These are phyloP conservation scores for Capsella bursapastoris DNA, from an alignment of 345 rosid genomes.

Conservation along the genomic window DNA sequence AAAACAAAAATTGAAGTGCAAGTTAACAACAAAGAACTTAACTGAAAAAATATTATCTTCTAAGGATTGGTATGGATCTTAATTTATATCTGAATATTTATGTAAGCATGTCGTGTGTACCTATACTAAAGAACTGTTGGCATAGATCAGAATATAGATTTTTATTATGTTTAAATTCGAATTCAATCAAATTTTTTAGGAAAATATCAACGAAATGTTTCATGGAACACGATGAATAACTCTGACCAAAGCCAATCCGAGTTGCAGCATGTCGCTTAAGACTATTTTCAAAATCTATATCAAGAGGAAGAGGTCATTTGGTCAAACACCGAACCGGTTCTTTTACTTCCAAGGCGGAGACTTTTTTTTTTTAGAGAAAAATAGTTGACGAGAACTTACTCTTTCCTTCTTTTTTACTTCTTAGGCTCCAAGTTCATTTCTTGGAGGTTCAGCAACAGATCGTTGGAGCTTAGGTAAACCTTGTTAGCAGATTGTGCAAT, in stretches of 20 bases:
- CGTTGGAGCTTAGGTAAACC: conserved; percentile 73
- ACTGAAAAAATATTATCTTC: background rate
- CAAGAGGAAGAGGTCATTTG: conserved; percentile 13
- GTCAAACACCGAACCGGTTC: conserved; percentile 15
- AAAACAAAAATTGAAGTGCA: background rate
- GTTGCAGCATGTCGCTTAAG: conserved; percentile 5
- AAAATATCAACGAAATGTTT: conserved; percentile 37
- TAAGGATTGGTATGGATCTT: background rate
- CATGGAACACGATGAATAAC: conserved; percentile 17
- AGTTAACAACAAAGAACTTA: background rate
- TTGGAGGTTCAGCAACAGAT: conserved; percentile 83
- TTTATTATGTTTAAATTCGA: conserved; percentile 8
- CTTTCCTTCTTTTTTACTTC: conserved; percentile 44
- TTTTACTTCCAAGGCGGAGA: background rate
- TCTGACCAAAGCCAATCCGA: conserved; percentile 15
- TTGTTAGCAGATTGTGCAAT: conserved; percentile 74
- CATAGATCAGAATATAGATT: background rate
- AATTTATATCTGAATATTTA: background rate
- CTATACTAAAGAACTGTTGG: background rate
- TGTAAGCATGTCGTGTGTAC: background rate
- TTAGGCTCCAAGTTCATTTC: conserved; percentile 64
- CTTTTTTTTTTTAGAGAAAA: background rate
- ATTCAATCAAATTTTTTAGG: conserved; percentile 7
- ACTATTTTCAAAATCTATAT: conserved; percentile 12
- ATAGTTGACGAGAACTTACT: conserved; percentile 23